phyloP scores from a whole-genome alignment of 1,284 basidiomycete genomes.

The Schizophyllum commune region DNA sequence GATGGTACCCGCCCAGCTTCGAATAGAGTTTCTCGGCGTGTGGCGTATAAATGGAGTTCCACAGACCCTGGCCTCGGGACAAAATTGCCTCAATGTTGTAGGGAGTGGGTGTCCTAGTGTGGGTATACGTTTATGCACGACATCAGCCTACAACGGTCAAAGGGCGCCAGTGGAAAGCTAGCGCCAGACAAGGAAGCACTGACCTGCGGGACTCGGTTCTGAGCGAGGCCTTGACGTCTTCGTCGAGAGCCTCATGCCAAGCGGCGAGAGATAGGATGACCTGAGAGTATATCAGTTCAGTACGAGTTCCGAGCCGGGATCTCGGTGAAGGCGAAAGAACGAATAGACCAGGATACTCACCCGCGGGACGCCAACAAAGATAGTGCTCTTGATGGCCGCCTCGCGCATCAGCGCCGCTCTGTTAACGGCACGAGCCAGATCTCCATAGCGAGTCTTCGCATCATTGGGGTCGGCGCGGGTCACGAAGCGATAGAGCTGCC shows the following conservation, averaged over 20 bases:
- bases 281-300: conserved; percentile 30
- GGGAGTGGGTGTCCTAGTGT: conserved; percentile 35
- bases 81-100: conserved; percentile 62
- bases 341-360: conserved; percentile 35
- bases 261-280: conserved; percentile 79
- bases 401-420: conserved; percentile 87
- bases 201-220: conserved; percentile 64
- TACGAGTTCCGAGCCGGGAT: conserved; percentile 8
- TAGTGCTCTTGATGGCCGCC: conserved; percentile 87
- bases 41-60: conserved; percentile 90
- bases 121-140: conserved; percentile 8
- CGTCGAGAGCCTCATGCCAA: conserved; percentile 66
- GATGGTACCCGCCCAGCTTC: conserved; percentile 82
- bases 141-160: conserved; percentile 8
- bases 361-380: conserved; percentile 88
- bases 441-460: conserved; percentile 28
- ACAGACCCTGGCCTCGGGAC: conserved; percentile 64
- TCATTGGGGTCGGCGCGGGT: conserved; percentile 43
- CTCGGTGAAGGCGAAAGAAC: conserved; percentile 7
- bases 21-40: conserved; percentile 83
- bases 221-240: conserved; percentile 68
- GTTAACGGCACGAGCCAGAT: conserved; percentile 47
- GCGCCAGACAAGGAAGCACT: conserved; percentile 16
- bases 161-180: conserved; percentile 5
- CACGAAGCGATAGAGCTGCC: conserved; percentile 73